Base-by-base conservation (phyloP, 305 asterid species). In the Fraxinus velutina region DNA sequence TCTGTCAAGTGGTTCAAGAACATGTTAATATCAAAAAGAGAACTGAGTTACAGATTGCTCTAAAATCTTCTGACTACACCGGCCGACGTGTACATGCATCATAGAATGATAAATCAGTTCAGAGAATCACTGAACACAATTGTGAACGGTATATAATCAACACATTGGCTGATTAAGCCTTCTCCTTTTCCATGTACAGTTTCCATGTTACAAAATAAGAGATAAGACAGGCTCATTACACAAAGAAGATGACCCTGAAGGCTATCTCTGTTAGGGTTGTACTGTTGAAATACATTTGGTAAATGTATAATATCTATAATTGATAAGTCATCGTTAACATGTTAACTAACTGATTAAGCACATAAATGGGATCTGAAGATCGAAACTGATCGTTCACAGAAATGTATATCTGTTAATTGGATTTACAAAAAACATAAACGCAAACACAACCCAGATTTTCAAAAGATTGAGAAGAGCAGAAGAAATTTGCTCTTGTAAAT, bases 1-100 rank as follows among this genome's bases (percentile, higher is more conserved):
- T 94, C 97, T 47, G 97, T 87, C 29, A 85, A 87, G 5, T 94
- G 98, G 98, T 94, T 94, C 78, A 87, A 68, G 62, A 83, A 78
- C 82, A 88, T 94, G 90, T 85, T 94, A 70, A 78, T 78, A 22
- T 77, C 91, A 36, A 82, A 37, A 34, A 75, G 50, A 82, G 78
- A 83, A 42, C 27, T 76, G 9, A 77, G 77, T 75, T 32, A 47
- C 22, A 75, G 79, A 29, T 36, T 52, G 15, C 79, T 15, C 81
- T 33, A 36, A 33, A 72, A 13, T 34, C 34, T 37, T 4, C 68
- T 6, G 68, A 57, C 24, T 57, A 19, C 3, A 57, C 68, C 2
- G 24, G 24, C 24, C 68, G 2, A 50, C 21, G 0, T 50, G 60
- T 50, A 57, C 68, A n/a, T 2, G 24, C 1, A 57, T 19, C n/a